Evolutionary conservation across 148 eudicot species (phyloP).

Genomic region (Vaccinium vitisidaea): DNA sequence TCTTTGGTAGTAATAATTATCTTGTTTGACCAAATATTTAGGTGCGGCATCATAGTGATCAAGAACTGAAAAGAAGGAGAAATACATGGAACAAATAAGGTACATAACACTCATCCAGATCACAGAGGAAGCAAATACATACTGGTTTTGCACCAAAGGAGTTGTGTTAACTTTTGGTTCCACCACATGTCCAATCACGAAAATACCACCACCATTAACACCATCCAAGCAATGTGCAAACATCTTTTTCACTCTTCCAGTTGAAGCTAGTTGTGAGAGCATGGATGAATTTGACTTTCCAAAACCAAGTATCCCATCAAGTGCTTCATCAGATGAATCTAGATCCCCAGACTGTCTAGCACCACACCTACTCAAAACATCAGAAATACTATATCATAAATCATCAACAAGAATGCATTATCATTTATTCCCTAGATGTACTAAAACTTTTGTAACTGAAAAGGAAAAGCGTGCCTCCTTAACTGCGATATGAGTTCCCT

Average conservation of each 20-base stretch:
- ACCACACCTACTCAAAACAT: slow-evolving; percentile 58
- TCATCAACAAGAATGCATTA: background rate
- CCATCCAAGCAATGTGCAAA: slow-evolving; percentile 98
- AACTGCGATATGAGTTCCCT: background rate
- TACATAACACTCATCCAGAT: background rate
- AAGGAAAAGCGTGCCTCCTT: background rate
- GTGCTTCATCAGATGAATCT: slow-evolving; percentile 65
- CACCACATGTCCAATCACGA: slow-evolving; percentile 91
- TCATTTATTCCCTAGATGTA: background rate
- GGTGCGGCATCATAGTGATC: background rate
- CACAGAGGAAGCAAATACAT: slow-evolving; percentile 32
- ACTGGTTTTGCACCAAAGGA: slow-evolving; percentile 70
- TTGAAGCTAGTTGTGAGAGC: slow-evolving; percentile 77
- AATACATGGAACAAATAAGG: background rate
- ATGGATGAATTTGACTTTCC: slow-evolving; percentile 88
- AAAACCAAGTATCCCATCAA: slow-evolving; percentile 90
- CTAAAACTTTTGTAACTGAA: background rate
- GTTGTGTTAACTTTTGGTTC: slow-evolving; percentile 88
- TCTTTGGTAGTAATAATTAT: background rate
- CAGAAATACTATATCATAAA: background rate
- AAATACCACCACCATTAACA: slow-evolving; percentile 88
- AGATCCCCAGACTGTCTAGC: slow-evolving; percentile 68
- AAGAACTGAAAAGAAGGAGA: background rate
- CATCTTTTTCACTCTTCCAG: slow-evolving; percentile 81
- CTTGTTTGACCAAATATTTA: background rate